Evolutionary conservation across 1,284 basidiomycete species (phyloP), one percentile per base, ranked within the genome.

Genomic region (Boletus sp.): DNA sequence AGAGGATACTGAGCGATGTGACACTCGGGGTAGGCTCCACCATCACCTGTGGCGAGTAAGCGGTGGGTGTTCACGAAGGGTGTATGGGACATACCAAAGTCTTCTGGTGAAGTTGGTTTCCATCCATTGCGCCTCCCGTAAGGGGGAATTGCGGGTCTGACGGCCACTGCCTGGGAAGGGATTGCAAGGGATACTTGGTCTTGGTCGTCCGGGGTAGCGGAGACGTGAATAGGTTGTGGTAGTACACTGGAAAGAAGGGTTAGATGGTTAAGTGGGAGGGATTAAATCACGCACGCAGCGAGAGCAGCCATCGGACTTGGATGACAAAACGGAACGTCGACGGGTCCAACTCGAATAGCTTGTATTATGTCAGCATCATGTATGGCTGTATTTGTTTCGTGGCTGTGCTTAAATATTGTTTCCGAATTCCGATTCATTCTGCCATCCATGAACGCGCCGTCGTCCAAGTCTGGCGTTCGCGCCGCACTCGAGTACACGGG

Each of bases 1-100:
- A 98, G 74, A 8, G 96, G 96, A 77, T 98, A 99, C 73, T 99
- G 96, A 13, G 96, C 96, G 56, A 97, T 79, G 80, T 96, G 95
- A 73, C 96, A 98, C 78, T 99, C 96, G 1, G 97, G 96, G 76
- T 92, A 99, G 54, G 96, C 84, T 65, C 96, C 96, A 63, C 96
- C 96, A 69, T 95, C 94, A 51, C 87, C 89, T 91, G 64, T 42
- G 58, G 27, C 18, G 35, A 44, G 39, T 44, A 36, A 60, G 50
- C 16, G 27, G 33, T 33, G 37, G 24, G 47, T 48, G 20, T 37
- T 43, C 27, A 29, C 11, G 41, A 41, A 15, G 24, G 35, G 27
- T 37, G 13, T 46, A 55, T 41, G 31, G 27, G n/a, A 75, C 82
- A 46, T 65, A 89, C 89, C 92, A 76, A 91, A 98, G 69, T 98